Percentiles rank a stretch among this genome's conserved stretches.
phyloP scores from a whole-genome alignment of 495 filamentous ascomycete species.

The Penicillium mononematosum region DNA sequence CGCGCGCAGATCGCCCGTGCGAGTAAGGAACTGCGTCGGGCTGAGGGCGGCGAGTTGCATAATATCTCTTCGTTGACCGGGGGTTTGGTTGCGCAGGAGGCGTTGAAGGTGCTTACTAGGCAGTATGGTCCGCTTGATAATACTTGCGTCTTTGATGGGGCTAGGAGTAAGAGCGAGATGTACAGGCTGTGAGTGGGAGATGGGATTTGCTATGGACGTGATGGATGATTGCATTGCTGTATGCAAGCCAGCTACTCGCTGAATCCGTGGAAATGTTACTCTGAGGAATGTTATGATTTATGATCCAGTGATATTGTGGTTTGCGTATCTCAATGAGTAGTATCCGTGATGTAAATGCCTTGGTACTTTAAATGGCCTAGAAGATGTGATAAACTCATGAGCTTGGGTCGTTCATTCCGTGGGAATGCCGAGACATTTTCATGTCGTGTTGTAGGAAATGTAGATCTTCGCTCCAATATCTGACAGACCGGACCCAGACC shows the following conservation, averaged over 20 bases:
- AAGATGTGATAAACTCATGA: neutral
- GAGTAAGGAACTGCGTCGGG: constrained; percentile 67
- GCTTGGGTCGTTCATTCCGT: neutral
- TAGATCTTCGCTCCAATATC: neutral
- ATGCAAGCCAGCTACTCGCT: neutral
- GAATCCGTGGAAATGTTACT: neutral
- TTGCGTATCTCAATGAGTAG: neutral
- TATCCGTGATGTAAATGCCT: neutral
- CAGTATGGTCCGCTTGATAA: constrained; percentile 97
- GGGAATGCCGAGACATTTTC: neutral
- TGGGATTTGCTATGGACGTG: neutral
- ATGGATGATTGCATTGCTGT: neutral
- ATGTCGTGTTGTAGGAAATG: neutral
- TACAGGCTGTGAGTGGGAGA: constrained; percentile 34
- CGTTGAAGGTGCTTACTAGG: constrained; percentile 92
- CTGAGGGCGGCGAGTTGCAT: constrained; percentile 85
- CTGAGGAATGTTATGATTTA: constrained; percentile 3
- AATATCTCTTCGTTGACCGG: constrained; percentile 90
- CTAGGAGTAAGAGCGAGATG: constrained; percentile 74
- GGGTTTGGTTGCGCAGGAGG: constrained; percentile 91
- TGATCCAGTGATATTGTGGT: neutral
- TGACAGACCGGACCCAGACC: neutral
- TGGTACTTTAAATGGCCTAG: neutral
- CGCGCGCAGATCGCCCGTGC: constrained; percentile 49
- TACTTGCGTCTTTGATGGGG: constrained; percentile 89